Evolutionary conservation across 139 green algal species (phyloP).

Genomic region (Chlorella sp.): DNA sequence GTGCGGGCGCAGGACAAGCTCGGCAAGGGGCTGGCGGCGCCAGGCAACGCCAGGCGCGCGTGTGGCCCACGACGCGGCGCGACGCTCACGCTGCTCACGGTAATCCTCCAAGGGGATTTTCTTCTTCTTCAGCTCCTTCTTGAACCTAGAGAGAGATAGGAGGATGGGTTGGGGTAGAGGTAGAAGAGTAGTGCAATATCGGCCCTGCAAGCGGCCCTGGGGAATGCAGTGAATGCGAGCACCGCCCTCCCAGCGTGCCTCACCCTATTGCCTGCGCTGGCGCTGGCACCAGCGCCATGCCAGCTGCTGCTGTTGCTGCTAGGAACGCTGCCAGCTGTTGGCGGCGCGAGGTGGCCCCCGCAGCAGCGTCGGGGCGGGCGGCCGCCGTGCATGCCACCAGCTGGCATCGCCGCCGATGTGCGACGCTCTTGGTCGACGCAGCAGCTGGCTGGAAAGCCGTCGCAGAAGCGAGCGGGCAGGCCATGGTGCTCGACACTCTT

Average conservation of each 20-base stretch:
- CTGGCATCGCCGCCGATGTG: no score
- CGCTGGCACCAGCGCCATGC: not conserved
- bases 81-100: slow-evolving; percentile 14
- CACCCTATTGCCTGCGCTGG: not conserved
- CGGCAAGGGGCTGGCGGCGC: not conserved
- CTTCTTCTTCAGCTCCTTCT: slow-evolving; percentile 79
- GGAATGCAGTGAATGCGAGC: slow-evolving; percentile 2
- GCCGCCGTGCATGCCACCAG: no score
- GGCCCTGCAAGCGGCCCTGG: not conserved
- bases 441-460: no score
- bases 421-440: no score
- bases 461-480: no score
- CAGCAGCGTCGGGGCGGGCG: no score
- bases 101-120: slow-evolving; percentile 68
- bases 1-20: not conserved
- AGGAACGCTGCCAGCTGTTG: no score
- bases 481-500: no score
- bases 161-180: not conserved
- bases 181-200: not conserved
- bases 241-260: not conserved
- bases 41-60: not conserved
- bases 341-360: no score
- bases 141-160: slow-evolving; percentile 47
- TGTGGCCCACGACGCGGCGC: not conserved
- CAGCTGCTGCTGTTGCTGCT: not conserved